Base-by-base conservation (phyloP, 306 rosid species). In the Crotalaria pallida region DNA sequence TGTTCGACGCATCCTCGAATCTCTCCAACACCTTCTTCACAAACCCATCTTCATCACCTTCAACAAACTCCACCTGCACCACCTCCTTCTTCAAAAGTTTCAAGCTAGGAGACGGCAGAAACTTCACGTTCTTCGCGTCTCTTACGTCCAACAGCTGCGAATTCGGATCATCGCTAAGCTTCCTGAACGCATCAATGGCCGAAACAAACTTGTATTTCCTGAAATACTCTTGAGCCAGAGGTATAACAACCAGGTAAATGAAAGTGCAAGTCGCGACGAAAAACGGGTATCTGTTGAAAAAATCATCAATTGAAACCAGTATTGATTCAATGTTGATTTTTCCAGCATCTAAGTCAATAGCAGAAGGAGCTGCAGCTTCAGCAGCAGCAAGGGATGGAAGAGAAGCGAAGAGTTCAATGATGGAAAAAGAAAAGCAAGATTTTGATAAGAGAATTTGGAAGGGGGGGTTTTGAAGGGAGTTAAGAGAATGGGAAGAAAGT, bases 181-280 rank as follows among this genome's bases (percentile, higher is more conserved):
- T 91, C 61, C 80, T 74, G 71, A 87, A 94, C 0, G 92, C 99
- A 58, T 88, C 91, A 62, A 94, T 86, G 80, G 96, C 91, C 3
- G 83, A 79, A 2, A 91, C 61, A 65, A 81, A 88, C 79, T 91
- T 94, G 75, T 77, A 94, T 38, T 94, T 88, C 10, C 80, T 84
- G 11, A 88, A 80, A 66, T 80, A 88, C 70, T 84, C 79, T 7
- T 91, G 40, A 1, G 86, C 22, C 56, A 86, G 41, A 58, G 99
- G 99, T 10, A 94, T 71, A 22, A 29, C 99, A 67, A 94, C 87
- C 4, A 94, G 79, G 88, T 94, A 91, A 55, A 91, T 79, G 69
- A 94, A 94, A 10, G 91, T 71, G 64, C 94, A 89, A 11, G 87
- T 87, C 17, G 92, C 92, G 56, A 94, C 96, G 10, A 94, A 94